Base-by-base conservation (phyloP, 495 filamentous ascomycete species). In the Lichina pygmaea region DNA sequence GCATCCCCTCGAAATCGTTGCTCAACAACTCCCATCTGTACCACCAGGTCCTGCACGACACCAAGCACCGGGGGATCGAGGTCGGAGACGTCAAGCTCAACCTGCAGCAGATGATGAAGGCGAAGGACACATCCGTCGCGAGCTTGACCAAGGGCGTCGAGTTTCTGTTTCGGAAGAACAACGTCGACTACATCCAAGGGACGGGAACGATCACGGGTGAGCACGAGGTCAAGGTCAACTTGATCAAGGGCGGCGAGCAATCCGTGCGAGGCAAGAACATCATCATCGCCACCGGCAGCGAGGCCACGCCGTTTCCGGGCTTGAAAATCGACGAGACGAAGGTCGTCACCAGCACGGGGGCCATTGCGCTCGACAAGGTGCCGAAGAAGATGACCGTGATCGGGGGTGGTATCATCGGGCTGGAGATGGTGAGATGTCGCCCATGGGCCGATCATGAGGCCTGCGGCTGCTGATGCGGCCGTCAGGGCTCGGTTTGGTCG, bases 21-120 rank as follows among this genome's bases (percentile, higher is more conserved):
- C 82, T 97, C 59, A 95, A 97, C 76, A 97, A 95, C 70, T 93
- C 91, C 52, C 82, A 93, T 61, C 74, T 97, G 45, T 95, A 95
- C 72, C 89, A 97, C 69, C 78, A 85, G 65, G 78, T 94, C 55
- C 75, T 86, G 40, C 89, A 97, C 67, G 89, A 97, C 66, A 83
- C 80, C 45, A 93, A 95, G 68, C 77, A 80, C 61, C 85, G 89
- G 58, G 89, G 89, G 59, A 97, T 97, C 61, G 81, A 83, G 51
- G 89, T 97, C 53, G 81, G 80, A 53, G 81, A 91, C 65, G 86
- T 95, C 55, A 89, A 89, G 62, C 78, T 97, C 59, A 93, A 97
- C 70, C 68, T 97, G 33, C 61, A 64, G 54, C 77, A 89, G 58
- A 82, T 97, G 77, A 91, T 97, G 84, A 86, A 92, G 66, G 86